Base-by-base conservation (phyloP, 2,329 filamentous ascomycete genomes). In the Bipolaris bicolor region DNA sequence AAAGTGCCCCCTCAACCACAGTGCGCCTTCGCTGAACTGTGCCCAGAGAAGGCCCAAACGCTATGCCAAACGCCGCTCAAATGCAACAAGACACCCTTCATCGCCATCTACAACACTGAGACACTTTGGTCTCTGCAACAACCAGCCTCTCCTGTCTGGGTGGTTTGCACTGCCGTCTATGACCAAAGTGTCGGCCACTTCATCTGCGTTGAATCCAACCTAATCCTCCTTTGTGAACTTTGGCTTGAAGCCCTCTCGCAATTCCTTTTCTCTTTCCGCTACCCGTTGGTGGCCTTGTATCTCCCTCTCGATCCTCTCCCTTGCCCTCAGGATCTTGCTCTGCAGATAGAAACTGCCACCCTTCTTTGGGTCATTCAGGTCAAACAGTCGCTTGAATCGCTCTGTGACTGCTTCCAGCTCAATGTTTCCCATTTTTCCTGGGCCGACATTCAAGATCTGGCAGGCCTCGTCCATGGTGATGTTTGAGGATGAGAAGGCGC, bases 341-440 rank as follows among this genome's bases (percentile, higher is more conserved):
- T 99, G 95, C 47, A 99, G 83, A 78, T 99, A 99, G 79, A 99
- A 99, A 71, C 92, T 97, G 51, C 95, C 95, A 34, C 95, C 95
- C 74, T 97, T 97, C 78, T 96, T 84, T 10, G 95, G 94, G 64
- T 99, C 91, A 80, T 99, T 99, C 68, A 86, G 82, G 78, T 99
- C 95, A 76, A 97, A 99, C 46, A 99, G 81, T 64, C 89, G 88
- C 86, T 98, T 98, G 84, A 98, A 99, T 52, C 92, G 85, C 67
- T 90, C 87, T 79, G 90, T 88, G 53, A 97, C 88, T 64, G 89
- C 84, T 69, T 93, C 90, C 75, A 93, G 81, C 74, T 93, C 90
- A 58, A 89, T 84, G 74, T 92, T 84, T 44, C 91, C 92, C 60
- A 84, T 86, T 76, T 90, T 86, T 1, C 94, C 93, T 36, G 93